These are phyloP conservation scores for Lentinus brumalis DNA, from an alignment of 768 basidiomycete genomes.

Conservation along the genomic window DNA sequence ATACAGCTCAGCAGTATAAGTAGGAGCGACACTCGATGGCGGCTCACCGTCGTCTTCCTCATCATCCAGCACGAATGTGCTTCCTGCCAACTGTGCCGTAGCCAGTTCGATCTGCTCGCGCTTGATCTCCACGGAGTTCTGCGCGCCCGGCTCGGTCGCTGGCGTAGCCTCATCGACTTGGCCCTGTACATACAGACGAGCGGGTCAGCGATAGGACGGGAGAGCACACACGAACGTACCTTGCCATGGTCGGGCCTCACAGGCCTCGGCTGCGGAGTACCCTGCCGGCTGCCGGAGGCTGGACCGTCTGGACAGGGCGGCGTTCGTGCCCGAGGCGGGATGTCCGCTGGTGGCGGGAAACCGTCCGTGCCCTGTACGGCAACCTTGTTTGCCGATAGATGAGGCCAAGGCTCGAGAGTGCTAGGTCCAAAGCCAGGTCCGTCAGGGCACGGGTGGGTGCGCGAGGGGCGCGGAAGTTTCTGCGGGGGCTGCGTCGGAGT, in stretches of 20 bases:
- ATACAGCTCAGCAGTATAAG: not conserved
- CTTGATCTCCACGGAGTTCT: not conserved
- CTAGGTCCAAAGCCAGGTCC: too few species aligned
- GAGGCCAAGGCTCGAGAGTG: too few species aligned
- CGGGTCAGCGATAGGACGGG: not conserved
- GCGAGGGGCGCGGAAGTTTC: too few species aligned
- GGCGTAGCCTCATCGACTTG: too few species aligned
- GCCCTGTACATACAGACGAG: too few species aligned
- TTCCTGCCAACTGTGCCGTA: not conserved
- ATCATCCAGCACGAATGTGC: not conserved
- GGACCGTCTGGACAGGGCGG: not conserved
- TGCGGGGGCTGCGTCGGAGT: too few species aligned
- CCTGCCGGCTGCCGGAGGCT: not conserved
- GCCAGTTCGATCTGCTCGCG: not conserved
- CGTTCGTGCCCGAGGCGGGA: slow-evolving; percentile 2
- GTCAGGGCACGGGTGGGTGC: too few species aligned
- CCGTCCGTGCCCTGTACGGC: not conserved
- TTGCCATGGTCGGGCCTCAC: not conserved
- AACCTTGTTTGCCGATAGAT: too few species aligned
- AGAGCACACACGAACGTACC: not conserved
- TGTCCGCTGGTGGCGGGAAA: not conserved
- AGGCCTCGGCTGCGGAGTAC: slow-evolving; percentile 1
- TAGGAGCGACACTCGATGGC: not conserved
- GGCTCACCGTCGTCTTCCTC: slow-evolving; percentile 12
- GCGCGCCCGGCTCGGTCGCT: too few species aligned